Conservation (phyloP, 805 yeast species). For the Starmerella roubikii region DNA sequence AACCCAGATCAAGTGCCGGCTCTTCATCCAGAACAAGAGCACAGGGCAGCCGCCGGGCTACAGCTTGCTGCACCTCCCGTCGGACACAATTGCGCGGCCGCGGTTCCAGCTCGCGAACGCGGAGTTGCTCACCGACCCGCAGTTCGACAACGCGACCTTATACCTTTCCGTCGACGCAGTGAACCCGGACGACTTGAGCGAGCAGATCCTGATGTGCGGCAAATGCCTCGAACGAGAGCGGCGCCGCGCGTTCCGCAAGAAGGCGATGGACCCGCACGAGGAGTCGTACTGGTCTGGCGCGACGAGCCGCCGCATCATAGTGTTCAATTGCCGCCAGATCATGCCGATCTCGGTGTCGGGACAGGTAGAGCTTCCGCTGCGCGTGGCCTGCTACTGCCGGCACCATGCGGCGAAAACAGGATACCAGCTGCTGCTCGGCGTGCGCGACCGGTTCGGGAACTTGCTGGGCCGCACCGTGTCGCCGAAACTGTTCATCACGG, state of each 20-base stretch:
- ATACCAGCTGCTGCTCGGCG: conserved; percentile 48
- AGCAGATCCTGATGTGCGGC: conserved; percentile 64
- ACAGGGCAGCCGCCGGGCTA: conserved; percentile 46
- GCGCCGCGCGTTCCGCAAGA: conserved; percentile 85
- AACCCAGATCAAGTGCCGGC: conserved; percentile 74
- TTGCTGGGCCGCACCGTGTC: conserved; percentile 63
- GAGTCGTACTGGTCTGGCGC: conserved; percentile 71
- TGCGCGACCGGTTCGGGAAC: conserved; percentile 46
- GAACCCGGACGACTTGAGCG: conserved; percentile 32
- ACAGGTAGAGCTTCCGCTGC: conserved; percentile 38
- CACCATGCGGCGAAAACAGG: conserved; percentile 88
- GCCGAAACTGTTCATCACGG: conserved; percentile 78
- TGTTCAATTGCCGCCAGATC: conserved; percentile 83
- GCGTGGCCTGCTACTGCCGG: conserved; percentile 90
- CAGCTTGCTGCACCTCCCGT: conserved; percentile 61
- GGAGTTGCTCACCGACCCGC: conserved; percentile 19
- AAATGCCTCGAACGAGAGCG: conserved; percentile 88
- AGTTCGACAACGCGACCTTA: conserved; percentile 15
- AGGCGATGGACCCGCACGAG: conserved; percentile 56
- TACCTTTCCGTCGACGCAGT: conserved; percentile 69
- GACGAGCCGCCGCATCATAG: conserved; percentile 65
- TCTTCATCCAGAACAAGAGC: conserved; percentile 46
- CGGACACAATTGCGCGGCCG: conserved; percentile 77
- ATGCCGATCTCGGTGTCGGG: conserved; percentile 27
- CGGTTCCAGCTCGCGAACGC: conserved; percentile 48